Evolutionary conservation across 1,284 basidiomycete species (phyloP).

Genomic region (Athelia sp.): DNA sequence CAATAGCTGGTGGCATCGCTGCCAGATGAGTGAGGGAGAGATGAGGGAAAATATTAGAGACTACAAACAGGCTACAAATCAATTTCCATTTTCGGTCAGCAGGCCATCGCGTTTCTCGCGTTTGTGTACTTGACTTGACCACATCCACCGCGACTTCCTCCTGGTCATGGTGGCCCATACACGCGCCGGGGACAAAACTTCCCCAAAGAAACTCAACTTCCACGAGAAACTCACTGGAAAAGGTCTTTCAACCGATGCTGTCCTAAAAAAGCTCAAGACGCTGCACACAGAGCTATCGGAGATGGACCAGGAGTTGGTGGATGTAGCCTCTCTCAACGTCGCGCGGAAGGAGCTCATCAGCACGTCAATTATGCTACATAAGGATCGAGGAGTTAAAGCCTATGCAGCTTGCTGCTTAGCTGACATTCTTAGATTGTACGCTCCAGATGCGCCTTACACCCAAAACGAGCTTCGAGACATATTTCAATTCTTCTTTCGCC

Average conservation of each 20-base stretch:
- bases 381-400: constrained; percentile 92
- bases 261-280: constrained; percentile 80
- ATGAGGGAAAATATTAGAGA: constrained; percentile 1
- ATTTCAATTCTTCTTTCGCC: constrained; percentile 91
- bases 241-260: constrained; percentile 65
- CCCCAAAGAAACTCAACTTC: constrained; percentile 65
- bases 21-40: background rate
- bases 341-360: constrained; percentile 80
- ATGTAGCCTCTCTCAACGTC: constrained; percentile 63
- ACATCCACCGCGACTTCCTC: background rate
- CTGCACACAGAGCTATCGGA: constrained; percentile 79
- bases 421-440: constrained; percentile 90
- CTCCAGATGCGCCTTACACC: constrained; percentile 95
- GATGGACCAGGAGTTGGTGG: constrained; percentile 86
- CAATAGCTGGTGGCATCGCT: constrained; percentile 26
- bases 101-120: background rate
- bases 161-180: constrained; percentile 66
- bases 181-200: constrained; percentile 45
- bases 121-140: background rate
- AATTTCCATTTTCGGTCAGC: too few species aligned
- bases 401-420: constrained; percentile 93
- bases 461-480: constrained; percentile 86
- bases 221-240: constrained; percentile 75
- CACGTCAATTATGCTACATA: constrained; percentile 83
- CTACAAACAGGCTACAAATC: too few species aligned